Evolutionary conservation across 305 asterid genomes (phyloP), one percentile per base, ranked within the genome.

Genomic region (Striga hermonthica): DNA sequence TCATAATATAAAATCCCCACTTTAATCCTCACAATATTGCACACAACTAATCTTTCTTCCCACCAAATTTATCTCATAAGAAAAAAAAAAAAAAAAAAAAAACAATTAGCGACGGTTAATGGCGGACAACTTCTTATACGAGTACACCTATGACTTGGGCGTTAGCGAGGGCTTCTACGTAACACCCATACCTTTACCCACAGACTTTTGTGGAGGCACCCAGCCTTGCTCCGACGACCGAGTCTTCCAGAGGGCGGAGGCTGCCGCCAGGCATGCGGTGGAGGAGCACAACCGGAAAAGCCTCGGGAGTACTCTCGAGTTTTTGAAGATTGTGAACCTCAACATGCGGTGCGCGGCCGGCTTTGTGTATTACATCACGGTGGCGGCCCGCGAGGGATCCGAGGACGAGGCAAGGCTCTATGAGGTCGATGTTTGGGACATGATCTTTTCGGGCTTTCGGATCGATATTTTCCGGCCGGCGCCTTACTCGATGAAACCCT

Each of bases 161-260:
- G 44, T 70, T 67, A 79, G 84, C 60, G 73, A 79, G 84, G 86
- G 86, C 3, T 83, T 83, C 43, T 79, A 79, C 9, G 73, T 81
- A 22, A 43, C 75, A 12, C 34, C 67, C 53, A 66, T 79, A 12
- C 6, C 28, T 47, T 65, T 34, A 28, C 67, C 75, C 15, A 47
- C 5, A 1, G 52, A 65, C 14, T 3, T 28, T 3, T 57, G 77
- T 52, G 68, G 6, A n/a, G n/a, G n/a, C n/a, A n/a, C n/a, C n/a
- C n/a, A n/a, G n/a, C n/a, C n/a, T n/a, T n/a, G n/a, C n/a, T n/a
- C n/a, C 9, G 67, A 52, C n/a, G 35, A 11, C 9, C n/a, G n/a
- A n/a, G n/a, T n/a, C n/a, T 73, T 52, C 52, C 40, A 9, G 22
- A 72, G 60, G 67, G 86, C 86, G 37, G 66, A 65, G 52, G 5